Base-by-base conservation (phyloP, 192 early-diverging fungal genomes). In the Backusella psychrophila region DNA sequence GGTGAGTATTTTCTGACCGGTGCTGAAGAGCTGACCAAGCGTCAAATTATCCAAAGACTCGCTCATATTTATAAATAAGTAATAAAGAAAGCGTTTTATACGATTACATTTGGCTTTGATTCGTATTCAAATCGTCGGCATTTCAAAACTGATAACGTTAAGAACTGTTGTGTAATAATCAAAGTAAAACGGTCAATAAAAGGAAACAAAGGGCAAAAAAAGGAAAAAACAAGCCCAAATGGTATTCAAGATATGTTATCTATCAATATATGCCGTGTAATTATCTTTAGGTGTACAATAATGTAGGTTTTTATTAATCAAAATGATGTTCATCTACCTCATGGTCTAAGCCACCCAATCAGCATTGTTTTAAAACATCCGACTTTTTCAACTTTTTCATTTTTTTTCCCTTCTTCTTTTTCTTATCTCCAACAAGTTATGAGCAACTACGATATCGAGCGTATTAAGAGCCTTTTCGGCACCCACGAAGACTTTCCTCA, bases 401-500 rank as follows among this genome's bases (percentile, higher is more conserved):
- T 19, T 67, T 33, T 67, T 67, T 69, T 39, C 11, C 33, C 33
- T 69, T 21, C 36, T 69, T 35, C 34, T 17, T 69, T 36, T 36
- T 68, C 34, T 68, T 68, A 36, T 38, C 36, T 69, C 34, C 36
- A 36, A 49, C 46, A n/a, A 68, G 65, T 56, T 2, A 80, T 80
- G 79, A 38, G 38, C 53, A 72, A 76, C 71, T 38, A 69, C 69
- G 82, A 80, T 63, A 83, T 83, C 46, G 78, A 83, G 36, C 82
- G 82, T 39, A 80, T 83, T 77, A 80, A 83, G 78, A 65, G 41
- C 69, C 53, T 83, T 29, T 73, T 83, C 33, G 82, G 79, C 5
- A 83, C 82, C 23, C 82, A 83, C n/a, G 69, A 67, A 15, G 76
- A 83, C 74, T 83, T 83, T 66, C 82, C 82, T 63, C 74, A 83